A percentile compares a stretch with the other conserved stretches of the same genome.
Conservation (phyloP, 371 early-diverging fungal species). For the Syncephalastrum monosporum region DNA sequence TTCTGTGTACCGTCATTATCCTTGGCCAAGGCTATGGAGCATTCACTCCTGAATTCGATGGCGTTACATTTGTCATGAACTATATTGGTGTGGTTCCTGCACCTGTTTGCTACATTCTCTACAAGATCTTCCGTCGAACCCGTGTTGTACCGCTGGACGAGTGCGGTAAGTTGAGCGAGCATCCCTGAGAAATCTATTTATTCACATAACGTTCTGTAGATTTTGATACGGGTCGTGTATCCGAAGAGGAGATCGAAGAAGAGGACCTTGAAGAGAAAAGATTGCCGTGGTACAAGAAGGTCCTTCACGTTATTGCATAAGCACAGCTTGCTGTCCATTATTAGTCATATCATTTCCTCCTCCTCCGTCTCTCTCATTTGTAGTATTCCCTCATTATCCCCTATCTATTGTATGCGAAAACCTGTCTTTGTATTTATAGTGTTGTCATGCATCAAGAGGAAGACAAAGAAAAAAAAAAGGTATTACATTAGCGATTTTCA, state of each 20-base stretch:
- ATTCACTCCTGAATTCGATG: constrained; percentile 27
- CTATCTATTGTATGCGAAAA: too few relatives aligned
- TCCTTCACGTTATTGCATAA: constrained; percentile 9
- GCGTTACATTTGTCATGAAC: constrained; percentile 18
- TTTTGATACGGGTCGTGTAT: constrained; percentile 32
- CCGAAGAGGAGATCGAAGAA: constrained; percentile 30
- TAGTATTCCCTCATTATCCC: too few relatives aligned
- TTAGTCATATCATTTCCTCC: too few relatives aligned
- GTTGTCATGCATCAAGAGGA: neutral
- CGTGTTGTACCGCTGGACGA: constrained; percentile 54
- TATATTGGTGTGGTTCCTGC: constrained; percentile 41
- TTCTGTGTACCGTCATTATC: constrained; percentile 44
- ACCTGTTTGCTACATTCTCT: constrained; percentile 30
- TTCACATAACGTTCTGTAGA: constrained; percentile 12
- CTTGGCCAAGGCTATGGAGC: constrained; percentile 50
- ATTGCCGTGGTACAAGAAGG: constrained; percentile 14
- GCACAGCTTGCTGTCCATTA: too few relatives aligned
- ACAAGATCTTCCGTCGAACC: constrained; percentile 43
- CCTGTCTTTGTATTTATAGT: too few relatives aligned
- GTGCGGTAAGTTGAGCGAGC: constrained; percentile 30
- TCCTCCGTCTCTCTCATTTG: too few relatives aligned
- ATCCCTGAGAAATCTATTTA: neutral
- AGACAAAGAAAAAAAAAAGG: neutral
- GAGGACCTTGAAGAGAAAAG: constrained; percentile 22
- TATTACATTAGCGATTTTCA: constrained; percentile 11